Percentiles rank a stretch among this genome's conserved stretches.
These are phyloP conservation scores for Melastoma candidum DNA, from an alignment of 441 rosid species.

Conservation along the genomic window DNA sequence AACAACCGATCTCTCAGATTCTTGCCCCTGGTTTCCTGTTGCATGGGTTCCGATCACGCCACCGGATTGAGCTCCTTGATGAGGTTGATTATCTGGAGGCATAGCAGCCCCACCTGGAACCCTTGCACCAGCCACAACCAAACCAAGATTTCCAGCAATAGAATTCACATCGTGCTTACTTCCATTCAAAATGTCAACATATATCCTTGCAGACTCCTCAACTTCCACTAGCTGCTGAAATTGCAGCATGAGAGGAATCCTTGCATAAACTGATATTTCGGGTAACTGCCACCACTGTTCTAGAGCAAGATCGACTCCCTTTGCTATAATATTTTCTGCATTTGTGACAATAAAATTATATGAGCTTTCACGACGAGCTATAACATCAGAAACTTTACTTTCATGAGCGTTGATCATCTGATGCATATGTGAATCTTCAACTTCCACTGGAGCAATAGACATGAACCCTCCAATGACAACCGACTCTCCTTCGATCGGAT, in stretches of 20 bases:
- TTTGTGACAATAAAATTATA: slow-evolving; percentile 5
- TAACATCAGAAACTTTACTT: too few species aligned
- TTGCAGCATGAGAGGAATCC: slow-evolving; percentile 91
- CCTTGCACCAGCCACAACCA: slow-evolving; percentile 44
- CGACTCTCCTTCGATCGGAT: too few species aligned
- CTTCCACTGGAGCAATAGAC: too few species aligned
- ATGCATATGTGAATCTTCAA: too few species aligned
- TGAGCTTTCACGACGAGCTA: too few species aligned
- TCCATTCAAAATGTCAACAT: slow-evolving; percentile 81
- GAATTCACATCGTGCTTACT: slow-evolving; percentile 60
- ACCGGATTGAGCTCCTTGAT: slow-evolving; percentile 48
- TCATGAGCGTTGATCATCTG: too few species aligned
- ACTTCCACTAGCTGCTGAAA: slow-evolving; percentile 98
- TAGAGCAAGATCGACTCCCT: slow-evolving; percentile 92
- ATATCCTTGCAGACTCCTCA: slow-evolving; percentile 88
- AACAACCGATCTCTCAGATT: slow-evolving; percentile 55
- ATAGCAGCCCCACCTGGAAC: slow-evolving; percentile 44
- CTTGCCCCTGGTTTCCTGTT: slow-evolving; percentile 72
- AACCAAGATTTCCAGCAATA: slow-evolving; percentile 45
- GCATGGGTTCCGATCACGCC: slow-evolving; percentile 64
- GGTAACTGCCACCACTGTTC: slow-evolving; percentile 99
- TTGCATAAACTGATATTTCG: slow-evolving; percentile 89
- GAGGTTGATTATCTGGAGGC: slow-evolving; percentile 56
- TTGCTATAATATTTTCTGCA: slow-evolving; percentile 78
- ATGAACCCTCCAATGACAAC: too few species aligned